Evolutionary conservation across 2,329 filamentous ascomycete species (phyloP), one percentile per base, ranked within the genome.

Genomic region (Fonsecaea nubica): DNA sequence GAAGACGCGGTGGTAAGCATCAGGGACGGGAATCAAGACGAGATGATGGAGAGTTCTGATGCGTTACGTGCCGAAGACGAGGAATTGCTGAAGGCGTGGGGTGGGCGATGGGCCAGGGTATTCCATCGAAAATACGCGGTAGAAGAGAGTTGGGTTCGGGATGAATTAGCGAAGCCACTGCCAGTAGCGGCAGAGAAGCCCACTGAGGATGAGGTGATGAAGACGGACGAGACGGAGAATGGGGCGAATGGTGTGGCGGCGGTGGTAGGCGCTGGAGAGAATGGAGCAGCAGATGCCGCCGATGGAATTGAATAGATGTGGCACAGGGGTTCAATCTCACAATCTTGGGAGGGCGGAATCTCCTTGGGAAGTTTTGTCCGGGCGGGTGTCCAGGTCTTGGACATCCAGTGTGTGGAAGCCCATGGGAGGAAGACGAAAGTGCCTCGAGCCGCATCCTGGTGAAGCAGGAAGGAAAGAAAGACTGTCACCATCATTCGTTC

Each of bases 51-150:
- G 79, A 80, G 81, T 68, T 76, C 78, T 38, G 87, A 90, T 66
- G 87, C 84, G 13, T 55, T 72, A 7, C 59, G 66, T 13, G 71
- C 63, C 83, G 80, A 73, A 35, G 85, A 84, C 40, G 83, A 87
- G 36, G 86, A 90, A 71, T 85, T 85, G 66, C 82, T 96, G 64
- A 85, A 86, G 69, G 85, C 87, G 58, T 98, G 95, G 95, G 93
- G 90, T 0, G 86, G 87, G 75, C 86, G 93, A 56, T 99, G 95
- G 95, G 81, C 92, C 69, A 86, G 92, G 36, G 92, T 95, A 1
- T 97, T 97, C 78, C 83, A 89, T 74, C 85, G 95, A 52, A 90
- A 92, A 79, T 87, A 87, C 13, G 92, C 91, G 2, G 92, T 98
- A 13, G 93, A 98, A 80, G 93, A 97, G 79, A 86, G 90, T 0